These are phyloP conservation scores for Streptanthus diversifolius DNA, from an alignment of 345 rosid genomes.

Conservation along the genomic window DNA sequence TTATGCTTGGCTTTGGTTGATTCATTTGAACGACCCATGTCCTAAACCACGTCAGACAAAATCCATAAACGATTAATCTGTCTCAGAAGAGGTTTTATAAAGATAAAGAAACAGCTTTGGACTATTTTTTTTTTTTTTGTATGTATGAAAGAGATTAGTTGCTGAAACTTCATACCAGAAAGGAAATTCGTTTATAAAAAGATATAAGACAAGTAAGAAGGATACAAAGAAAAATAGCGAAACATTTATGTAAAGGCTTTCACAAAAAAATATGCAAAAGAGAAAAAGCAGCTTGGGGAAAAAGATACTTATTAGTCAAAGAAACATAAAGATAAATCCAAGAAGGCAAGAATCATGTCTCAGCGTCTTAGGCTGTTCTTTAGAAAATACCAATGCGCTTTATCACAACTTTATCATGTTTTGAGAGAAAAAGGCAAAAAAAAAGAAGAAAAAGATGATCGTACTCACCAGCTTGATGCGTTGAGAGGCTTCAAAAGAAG, in stretches of 20 bases:
- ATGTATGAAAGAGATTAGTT: constrained; percentile 7
- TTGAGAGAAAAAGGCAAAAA: background rate
- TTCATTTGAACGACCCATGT: constrained; percentile 48
- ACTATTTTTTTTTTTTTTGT: background rate
- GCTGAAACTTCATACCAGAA: constrained; percentile 9
- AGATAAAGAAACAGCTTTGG: constrained; percentile 4
- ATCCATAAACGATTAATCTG: constrained; percentile 2
- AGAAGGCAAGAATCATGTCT: constrained; percentile 30
- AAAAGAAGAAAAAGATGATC: constrained; percentile 15
- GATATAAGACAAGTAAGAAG: constrained; percentile 26
- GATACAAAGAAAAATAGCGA: constrained; percentile 30
- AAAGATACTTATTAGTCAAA: constrained; percentile 38
- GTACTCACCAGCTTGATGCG: constrained; percentile 62
- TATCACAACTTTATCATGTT: constrained; percentile 21
- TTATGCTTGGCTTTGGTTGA: constrained; percentile 45
- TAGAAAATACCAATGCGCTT: constrained; percentile 34
- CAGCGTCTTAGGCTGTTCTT: constrained; percentile 35
- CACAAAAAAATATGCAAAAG: constrained; percentile 25
- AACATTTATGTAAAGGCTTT: constrained; percentile 24
- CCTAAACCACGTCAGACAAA: constrained; percentile 46
- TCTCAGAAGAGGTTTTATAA: constrained; percentile 14
- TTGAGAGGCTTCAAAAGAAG: constrained; percentile 50
- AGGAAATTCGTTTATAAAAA: background rate
- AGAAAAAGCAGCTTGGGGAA: constrained; percentile 16
- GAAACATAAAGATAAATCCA: constrained; percentile 37